Evolutionary conservation across 2,329 filamentous ascomycete species (phyloP), one percentile per base, ranked within the genome.

Genomic region (Xylariales sp.): DNA sequence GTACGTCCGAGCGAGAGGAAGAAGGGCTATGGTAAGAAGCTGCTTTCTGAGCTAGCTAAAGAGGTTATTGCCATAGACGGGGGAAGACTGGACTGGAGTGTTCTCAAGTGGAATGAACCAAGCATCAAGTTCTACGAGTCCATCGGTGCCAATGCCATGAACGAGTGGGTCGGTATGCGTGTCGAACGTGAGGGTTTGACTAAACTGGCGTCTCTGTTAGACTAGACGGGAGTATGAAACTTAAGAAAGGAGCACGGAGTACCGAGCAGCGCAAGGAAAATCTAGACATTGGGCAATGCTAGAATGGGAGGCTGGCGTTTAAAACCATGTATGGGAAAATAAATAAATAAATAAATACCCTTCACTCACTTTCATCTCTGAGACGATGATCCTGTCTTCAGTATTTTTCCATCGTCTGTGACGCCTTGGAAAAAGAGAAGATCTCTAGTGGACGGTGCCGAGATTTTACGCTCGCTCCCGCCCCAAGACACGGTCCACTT

Each of bases 21-120:
- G 41, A 88, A 87, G 69, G 94, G 94, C 0, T 97, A 95, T 77
- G 95, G 94, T 46, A 92, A 90, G 80, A 83, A 85, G 74, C 80
- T 98, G 77, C 83, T 98, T 56, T 87, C 87, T 69, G 88, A 89
- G 72, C 82, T 97, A 77, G 95, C 94, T n/a, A 88, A 87, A 75
- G 92, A 97, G 82, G 90, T 93, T 3, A 76, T 92, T 61, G 85
- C 86, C 61, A 90, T 94, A 71, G 84, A 87, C 3, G 94, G 94
- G 0, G 89, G 86, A 7, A 85, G 95, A 66, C 81, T 98, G 63
- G 94, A 98, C 77, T 98, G 95, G 95, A 90, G 86, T 72, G 96
- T 97, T 70, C 81, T 97, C 74, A 95, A 93, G 81, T 97, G 94
- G 94, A 98, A 98, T 77, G 88, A 93, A 83, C 92, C 93, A 7